Evolutionary conservation across 78 protist species (phyloP).

Genomic region (Monosiga brevicollis): DNA sequence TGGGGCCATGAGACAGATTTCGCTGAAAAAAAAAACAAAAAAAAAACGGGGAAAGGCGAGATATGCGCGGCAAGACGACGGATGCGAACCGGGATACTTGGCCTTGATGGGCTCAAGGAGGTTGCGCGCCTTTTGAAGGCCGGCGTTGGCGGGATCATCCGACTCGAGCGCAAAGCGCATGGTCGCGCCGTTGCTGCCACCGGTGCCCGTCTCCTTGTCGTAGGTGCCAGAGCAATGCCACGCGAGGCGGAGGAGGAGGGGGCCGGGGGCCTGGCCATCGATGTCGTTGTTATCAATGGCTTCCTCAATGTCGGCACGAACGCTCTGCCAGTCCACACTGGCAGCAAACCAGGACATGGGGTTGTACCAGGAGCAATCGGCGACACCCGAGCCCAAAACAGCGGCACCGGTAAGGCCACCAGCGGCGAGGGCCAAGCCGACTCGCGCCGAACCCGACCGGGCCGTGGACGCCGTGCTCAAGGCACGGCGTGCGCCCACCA

Average conservation of each 20-base stretch:
- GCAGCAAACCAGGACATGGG: not conserved
- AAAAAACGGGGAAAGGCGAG: not conserved
- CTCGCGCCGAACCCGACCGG: not conserved
- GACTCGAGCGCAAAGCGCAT: constrained; percentile 57
- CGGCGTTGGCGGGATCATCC: constrained; percentile 53
- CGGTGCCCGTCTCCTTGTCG: constrained; percentile 22
- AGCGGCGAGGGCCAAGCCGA: not conserved
- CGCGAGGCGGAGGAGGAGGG: constrained; percentile 58
- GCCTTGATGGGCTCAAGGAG: constrained; percentile 31
- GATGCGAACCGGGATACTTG: constrained; percentile 11
- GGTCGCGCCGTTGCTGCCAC: constrained; percentile 50
- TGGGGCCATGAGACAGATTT: not conserved
- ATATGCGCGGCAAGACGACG: not conserved
- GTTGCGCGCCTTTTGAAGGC: constrained; percentile 36
- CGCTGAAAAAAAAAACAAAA: no score
- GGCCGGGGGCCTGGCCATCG: constrained; percentile 32
- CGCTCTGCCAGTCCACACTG: not conserved
- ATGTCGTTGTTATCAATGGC: not conserved
- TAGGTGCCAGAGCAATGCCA: constrained; percentile 54
- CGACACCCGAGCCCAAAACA: not conserved
- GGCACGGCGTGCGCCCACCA: not conserved
- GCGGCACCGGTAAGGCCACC: not conserved
- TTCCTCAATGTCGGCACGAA: not conserved
- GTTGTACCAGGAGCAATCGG: not conserved
- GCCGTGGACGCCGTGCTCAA: not conserved